A percentile compares a stretch with the other conserved stretches of the same genome.
Conservation (phyloP, 2,329 filamentous ascomycete species). For the Ophiostoma tasmaniense region DNA sequence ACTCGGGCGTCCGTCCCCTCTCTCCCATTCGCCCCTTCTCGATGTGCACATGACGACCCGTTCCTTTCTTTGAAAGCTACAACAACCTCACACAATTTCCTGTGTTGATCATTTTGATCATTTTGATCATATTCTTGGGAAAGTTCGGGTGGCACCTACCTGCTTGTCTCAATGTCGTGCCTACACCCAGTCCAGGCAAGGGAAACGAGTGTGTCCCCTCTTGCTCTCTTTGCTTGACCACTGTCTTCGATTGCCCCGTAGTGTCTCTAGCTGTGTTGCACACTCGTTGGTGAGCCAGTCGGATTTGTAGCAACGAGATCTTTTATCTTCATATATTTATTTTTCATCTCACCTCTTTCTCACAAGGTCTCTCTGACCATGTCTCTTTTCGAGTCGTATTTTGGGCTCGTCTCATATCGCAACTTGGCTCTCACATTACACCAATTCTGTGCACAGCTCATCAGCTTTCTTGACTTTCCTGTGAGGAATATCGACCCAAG, state of each 20-base stretch:
- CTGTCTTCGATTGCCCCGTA: neutral
- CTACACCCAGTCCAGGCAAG: neutral
- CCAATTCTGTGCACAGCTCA: neutral
- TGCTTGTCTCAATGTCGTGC: conserved; percentile 12
- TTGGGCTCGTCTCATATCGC: neutral
- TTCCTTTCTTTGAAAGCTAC: neutral
- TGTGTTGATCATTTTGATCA: neutral
- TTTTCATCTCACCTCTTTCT: neutral
- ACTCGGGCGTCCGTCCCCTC: neutral
- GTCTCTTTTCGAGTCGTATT: neutral
- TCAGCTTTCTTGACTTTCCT: neutral
- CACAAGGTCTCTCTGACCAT: neutral
- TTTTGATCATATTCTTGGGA: too few species aligned
- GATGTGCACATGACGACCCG: too few species aligned
- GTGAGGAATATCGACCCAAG: neutral
- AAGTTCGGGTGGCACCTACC: conserved; percentile 8
- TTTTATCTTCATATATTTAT: neutral
- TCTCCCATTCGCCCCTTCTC: neutral
- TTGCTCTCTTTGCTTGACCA: neutral
- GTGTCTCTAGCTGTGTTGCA: neutral
- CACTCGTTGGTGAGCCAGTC: neutral
- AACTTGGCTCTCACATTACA: neutral
- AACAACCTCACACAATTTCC: neutral
- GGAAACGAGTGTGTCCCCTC: neutral
- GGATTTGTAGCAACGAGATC: neutral